A percentile compares a stretch with the other conserved stretches of the same genome.
Evolutionary conservation across 2,329 filamentous ascomycete genomes (phyloP).

Genomic region (Madurella mycetomatis): DNA sequence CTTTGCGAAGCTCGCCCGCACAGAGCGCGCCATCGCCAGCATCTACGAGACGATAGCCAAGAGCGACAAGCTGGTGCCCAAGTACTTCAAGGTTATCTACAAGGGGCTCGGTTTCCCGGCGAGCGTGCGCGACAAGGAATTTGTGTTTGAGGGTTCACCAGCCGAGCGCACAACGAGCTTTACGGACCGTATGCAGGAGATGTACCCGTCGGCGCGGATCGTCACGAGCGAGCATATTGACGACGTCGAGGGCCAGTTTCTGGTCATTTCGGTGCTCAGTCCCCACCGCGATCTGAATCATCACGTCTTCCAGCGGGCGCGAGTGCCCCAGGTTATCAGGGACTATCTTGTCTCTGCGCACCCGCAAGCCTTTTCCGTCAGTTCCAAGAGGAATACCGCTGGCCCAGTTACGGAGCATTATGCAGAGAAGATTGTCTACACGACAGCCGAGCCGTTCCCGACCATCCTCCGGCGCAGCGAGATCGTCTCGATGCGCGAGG

Average conservation of each 20-base stretch:
- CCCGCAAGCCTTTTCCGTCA: conserved; percentile 74
- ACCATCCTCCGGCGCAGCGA: conserved; percentile 87
- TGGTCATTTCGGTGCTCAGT: conserved; percentile 76
- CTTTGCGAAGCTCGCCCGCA: conserved; percentile 83
- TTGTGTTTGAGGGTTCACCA: conserved; percentile 79
- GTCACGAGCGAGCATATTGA: conserved; percentile 65
- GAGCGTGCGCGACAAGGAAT: conserved; percentile 81
- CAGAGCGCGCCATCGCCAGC: conserved; percentile 83
- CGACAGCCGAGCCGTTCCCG: conserved; percentile 80
- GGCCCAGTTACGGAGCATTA: conserved; percentile 68
- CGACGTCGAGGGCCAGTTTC: conserved; percentile 84
- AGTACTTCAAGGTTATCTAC: conserved; percentile 90
- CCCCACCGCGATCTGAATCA: conserved; percentile 78
- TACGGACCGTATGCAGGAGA: conserved; percentile 85
- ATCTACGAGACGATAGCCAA: conserved; percentile 87
- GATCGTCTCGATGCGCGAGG: conserved; percentile 63
- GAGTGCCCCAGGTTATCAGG: conserved; percentile 75
- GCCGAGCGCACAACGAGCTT: conserved; percentile 76
- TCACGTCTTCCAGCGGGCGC: conserved; percentile 81
- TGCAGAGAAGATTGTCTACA: conserved; percentile 80
- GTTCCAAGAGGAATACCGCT: conserved; percentile 64
- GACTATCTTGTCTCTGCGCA: conserved; percentile 79
- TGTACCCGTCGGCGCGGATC: conserved; percentile 82
- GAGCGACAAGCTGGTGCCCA: conserved; percentile 70
- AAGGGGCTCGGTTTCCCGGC: conserved; percentile 83